A percentile compares a stretch with the other conserved stretches of the same genome.
Conservation (phyloP, 345 rosid species). For the Iberis pinnata region DNA sequence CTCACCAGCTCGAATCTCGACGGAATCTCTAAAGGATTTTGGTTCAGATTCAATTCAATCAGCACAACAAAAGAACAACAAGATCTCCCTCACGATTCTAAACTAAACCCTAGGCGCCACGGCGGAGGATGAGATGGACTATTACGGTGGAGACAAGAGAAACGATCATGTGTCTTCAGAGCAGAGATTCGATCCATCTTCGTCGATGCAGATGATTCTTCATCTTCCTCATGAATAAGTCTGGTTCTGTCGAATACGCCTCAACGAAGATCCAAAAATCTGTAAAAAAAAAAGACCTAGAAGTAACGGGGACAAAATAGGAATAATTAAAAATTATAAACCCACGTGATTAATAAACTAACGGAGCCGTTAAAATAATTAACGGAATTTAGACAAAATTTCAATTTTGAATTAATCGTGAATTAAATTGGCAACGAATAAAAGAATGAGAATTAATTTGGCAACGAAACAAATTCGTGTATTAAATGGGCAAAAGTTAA, state of each 20-base stretch:
- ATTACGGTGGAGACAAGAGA: conserved; percentile 58
- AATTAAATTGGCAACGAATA: too few relatives aligned
- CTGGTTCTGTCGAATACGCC: conserved; percentile 3
- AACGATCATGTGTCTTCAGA: conserved; percentile 50
- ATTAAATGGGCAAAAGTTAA: too few relatives aligned
- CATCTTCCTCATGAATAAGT: conserved; percentile 25
- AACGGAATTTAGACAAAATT: too few relatives aligned
- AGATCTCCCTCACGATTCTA: conserved; percentile 6
- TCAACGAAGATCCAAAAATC: conserved; percentile 15
- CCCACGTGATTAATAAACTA: too few relatives aligned
- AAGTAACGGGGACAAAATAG: too few relatives aligned
- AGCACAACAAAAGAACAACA: conserved; percentile 20
- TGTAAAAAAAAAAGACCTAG: too few relatives aligned
- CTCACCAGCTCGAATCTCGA: conserved; percentile 14
- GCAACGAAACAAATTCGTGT: too few relatives aligned
- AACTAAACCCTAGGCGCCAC: not conserved
- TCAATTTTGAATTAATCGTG: too few relatives aligned
- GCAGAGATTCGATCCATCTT: conserved; percentile 36
- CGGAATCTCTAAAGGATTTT: conserved; percentile 28
- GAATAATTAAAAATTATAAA: too few relatives aligned
- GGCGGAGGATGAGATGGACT: conserved; percentile 32
- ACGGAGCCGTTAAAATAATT: too few relatives aligned
- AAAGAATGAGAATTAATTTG: too few relatives aligned
- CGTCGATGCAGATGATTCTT: conserved; percentile 25
- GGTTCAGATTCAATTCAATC: conserved; percentile 24